Base-by-base conservation (phyloP, 2,329 filamentous ascomycete genomes). In the Colletotrichum liaoningense region DNA sequence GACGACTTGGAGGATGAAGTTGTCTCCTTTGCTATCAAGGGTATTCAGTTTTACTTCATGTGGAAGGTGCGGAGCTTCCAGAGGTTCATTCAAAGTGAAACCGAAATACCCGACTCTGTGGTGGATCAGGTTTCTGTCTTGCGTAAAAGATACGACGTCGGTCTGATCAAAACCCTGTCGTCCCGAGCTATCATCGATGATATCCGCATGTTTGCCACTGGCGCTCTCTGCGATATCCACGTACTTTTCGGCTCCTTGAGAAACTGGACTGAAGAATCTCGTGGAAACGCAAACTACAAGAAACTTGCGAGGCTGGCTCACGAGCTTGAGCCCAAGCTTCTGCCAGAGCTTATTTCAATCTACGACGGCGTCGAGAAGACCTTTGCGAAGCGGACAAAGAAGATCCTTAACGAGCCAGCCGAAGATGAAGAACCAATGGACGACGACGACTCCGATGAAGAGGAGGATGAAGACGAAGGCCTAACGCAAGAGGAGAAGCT, bases 21-120 rank as follows among this genome's bases (percentile, higher is more conserved):
- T 56, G 92, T 95, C 7, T 87, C 90, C 2, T 93, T 92, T 77
- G 93, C 95, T 35, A 93, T 97, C 78, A 93, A 93, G 76, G 88
- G 92, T 2, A 88, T 93, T 63, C 88, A 95, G 59, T 95, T 97
- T 83, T 98, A 98, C 84, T 97, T 98, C 80, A 94, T 97, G 91
- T 99, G 97, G 97, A 96, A 97, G 80, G 89, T 93, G 26, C 89
- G 91, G 66, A 86, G 88, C 65, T 79, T 94, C 73, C 86, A 87
- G 74, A 85, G 87, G 67, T 82, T 88, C 19, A 81, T 94, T 46
- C 84, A 87, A 19, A 86, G 87, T 30, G 88, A 90, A 56, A 87
- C 86, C 4, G 88, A 84, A 65, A 82, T 94, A 67, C 79, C 90
- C 1, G 86, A 90, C 63, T 82, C 85, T 7, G 88, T 91, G 8